These are phyloP conservation scores for Cinnamomum micranthum DNA, from an alignment of 164 flowering plant genomes.

Conservation along the genomic window DNA sequence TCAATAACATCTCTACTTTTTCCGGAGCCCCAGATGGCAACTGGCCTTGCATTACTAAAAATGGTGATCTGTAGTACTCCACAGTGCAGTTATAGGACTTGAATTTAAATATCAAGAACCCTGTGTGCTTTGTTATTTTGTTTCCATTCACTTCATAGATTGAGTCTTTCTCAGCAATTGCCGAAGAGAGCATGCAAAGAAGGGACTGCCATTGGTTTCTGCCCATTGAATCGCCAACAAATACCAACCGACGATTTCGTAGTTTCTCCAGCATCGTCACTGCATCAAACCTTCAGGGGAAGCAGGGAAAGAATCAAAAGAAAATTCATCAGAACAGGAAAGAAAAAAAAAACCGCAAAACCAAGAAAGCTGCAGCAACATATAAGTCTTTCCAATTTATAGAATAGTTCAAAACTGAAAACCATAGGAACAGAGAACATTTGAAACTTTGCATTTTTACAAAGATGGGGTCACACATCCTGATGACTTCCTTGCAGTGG, in stretches of 20 bases:
- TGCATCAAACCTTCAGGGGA: conserved; percentile 59
- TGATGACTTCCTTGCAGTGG: neutral
- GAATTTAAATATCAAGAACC: conserved; percentile 79
- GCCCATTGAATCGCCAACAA: conserved; percentile 96
- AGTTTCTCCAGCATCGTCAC: conserved; percentile 72
- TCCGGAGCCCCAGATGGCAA: conserved; percentile 50
- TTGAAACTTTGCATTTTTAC: neutral
- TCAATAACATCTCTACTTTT: conserved; percentile 51
- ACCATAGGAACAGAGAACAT: neutral
- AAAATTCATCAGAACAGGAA: neutral
- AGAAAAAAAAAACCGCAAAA: too few relatives aligned
- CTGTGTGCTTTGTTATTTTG: conserved; percentile 93
- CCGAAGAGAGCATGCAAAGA: conserved; percentile 91
- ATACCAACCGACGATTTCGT: conserved; percentile 64
- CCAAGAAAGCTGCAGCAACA: neutral
- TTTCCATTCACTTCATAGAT: conserved; percentile 91
- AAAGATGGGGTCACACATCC: neutral
- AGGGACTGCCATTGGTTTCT: conserved; percentile 99
- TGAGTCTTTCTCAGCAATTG: conserved; percentile 44
- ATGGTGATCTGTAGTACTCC: conserved; percentile 92
- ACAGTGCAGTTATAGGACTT: conserved; percentile 80
- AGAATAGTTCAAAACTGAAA: too few relatives aligned
- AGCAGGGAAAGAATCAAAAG: neutral
- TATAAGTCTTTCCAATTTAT: neutral
- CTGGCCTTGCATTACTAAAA: conserved; percentile 78